Percentiles rank a stretch among this genome's conserved stretches.
These are phyloP conservation scores for Coemansia sp. DNA, from an alignment of 192 early-diverging fungal species.

Conservation along the genomic window DNA sequence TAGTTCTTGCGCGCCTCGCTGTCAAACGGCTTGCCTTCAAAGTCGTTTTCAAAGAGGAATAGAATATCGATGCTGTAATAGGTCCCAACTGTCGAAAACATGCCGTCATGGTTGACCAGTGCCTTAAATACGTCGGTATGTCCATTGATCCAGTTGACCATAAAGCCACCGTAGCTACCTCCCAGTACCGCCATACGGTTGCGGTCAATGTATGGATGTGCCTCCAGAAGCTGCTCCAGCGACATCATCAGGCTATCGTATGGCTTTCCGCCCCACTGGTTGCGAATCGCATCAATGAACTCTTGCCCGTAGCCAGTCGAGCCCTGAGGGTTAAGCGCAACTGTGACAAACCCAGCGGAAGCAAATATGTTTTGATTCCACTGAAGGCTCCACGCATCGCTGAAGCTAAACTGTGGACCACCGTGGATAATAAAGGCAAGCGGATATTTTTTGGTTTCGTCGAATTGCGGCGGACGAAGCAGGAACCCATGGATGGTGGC, in stretches of 20 bases:
- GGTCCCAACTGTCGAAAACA: constrained; percentile 62
- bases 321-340: constrained; percentile 72
- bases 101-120: constrained; percentile 80
- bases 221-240: constrained; percentile 54
- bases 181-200: constrained; percentile 66
- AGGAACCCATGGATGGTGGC: constrained; percentile 50
- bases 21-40: too few relatives aligned
- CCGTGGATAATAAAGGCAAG: constrained; percentile 83
- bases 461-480: constrained; percentile 52
- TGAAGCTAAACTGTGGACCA: constrained; percentile 67
- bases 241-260: constrained; percentile 73
- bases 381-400: constrained; percentile 57
- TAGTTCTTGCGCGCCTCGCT: too few relatives aligned
- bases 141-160: constrained; percentile 88
- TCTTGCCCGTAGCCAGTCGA: constrained; percentile 80
- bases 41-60: too few relatives aligned
- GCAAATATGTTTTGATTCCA: constrained; percentile 81
- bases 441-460: constrained; percentile 61
- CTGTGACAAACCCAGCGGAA: constrained; percentile 67
- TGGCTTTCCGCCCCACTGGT: constrained; percentile 76
- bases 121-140: constrained; percentile 70
- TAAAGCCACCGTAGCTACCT: constrained; percentile 80
- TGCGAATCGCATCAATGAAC: constrained; percentile 70
- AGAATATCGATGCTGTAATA: too few relatives aligned
- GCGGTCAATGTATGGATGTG: constrained; percentile 57